A percentile compares a stretch with the other conserved stretches of the same genome.
Evolutionary conservation across 2,329 filamentous ascomycete species (phyloP).

Genomic region (Chaetomium sp.): DNA sequence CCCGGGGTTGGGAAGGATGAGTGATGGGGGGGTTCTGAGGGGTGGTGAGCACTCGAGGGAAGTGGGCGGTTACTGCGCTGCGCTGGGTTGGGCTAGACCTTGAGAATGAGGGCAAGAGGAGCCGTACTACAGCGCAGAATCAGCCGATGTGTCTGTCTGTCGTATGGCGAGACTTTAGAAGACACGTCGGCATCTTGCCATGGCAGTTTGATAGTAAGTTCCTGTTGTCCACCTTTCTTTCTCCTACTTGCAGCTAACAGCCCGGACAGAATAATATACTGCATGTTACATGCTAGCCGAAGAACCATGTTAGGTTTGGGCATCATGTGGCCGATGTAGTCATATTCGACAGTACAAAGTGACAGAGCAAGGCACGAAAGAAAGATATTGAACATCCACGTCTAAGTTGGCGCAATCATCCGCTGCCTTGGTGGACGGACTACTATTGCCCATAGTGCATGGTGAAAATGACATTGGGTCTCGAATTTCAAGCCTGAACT

Average conservation of each 20-base stretch:
- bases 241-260: background rate
- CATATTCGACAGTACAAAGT: background rate
- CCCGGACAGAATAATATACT: background rate
- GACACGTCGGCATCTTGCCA: constrained; percentile 32
- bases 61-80: background rate
- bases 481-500: background rate
- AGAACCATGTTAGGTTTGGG: background rate
- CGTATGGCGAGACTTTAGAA: background rate
- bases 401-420: background rate
- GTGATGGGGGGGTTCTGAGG: background rate
- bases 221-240: background rate
- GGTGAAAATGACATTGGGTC: background rate
- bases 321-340: background rate
- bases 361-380: background rate
- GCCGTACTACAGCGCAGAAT: background rate
- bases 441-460: background rate
- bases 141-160: constrained; percentile 30
- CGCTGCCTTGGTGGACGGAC: background rate
- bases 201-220: constrained; percentile 22
- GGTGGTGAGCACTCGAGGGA: background rate
- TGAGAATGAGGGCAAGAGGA: background rate
- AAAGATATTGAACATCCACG: background rate
- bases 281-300: background rate
- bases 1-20: constrained; percentile 41
- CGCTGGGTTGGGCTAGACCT: background rate